phyloP scores from a whole-genome alignment of 2,329 filamentous ascomycete species.

The Thelonectria rubi region DNA sequence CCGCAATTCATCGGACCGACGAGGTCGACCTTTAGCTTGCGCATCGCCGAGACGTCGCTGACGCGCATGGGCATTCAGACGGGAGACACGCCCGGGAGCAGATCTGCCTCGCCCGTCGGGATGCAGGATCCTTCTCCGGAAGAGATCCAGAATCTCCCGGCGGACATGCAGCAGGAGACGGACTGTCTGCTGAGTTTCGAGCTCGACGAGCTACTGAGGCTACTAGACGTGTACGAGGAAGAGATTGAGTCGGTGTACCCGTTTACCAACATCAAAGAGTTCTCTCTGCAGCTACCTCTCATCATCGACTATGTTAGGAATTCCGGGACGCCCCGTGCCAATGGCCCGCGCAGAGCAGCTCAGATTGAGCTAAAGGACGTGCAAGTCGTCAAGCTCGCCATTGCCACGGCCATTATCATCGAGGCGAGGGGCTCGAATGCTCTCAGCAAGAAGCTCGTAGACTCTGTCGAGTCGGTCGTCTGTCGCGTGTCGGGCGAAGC shows the following conservation, averaged over 20 bases:
- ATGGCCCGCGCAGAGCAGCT: not conserved
- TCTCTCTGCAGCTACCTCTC: constrained; percentile 1
- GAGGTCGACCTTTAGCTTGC: constrained; percentile 46
- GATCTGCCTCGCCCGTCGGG: constrained; percentile 33
- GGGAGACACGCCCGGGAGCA: constrained; percentile 41
- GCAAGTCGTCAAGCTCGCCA: constrained; percentile 45
- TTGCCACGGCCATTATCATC: constrained; percentile 46
- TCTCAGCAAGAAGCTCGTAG: constrained; percentile 41
- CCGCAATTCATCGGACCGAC: constrained; percentile 51
- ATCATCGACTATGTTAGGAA: constrained; percentile 12
- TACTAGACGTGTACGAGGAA: constrained; percentile 47
- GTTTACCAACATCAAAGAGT: constrained; percentile 42
- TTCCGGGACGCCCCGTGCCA: not conserved
- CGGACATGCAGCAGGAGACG: not conserved
- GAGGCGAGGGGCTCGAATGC: constrained; percentile 46
- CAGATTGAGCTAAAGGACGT: constrained; percentile 40
- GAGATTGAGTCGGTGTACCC: constrained; percentile 52
- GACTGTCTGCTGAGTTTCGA: constrained; percentile 20
- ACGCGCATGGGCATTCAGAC: constrained; percentile 48
- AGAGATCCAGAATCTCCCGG: not conserved
- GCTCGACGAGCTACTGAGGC: constrained; percentile 9
- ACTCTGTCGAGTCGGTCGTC: constrained; percentile 41
- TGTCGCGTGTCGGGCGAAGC: not conserved
- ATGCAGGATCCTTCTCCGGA: constrained; percentile 42
- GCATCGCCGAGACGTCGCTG: constrained; percentile 48